Evolutionary conservation across 2,329 filamentous ascomycete species (phyloP).

Genomic region (Pestalotiopsis sp.): DNA sequence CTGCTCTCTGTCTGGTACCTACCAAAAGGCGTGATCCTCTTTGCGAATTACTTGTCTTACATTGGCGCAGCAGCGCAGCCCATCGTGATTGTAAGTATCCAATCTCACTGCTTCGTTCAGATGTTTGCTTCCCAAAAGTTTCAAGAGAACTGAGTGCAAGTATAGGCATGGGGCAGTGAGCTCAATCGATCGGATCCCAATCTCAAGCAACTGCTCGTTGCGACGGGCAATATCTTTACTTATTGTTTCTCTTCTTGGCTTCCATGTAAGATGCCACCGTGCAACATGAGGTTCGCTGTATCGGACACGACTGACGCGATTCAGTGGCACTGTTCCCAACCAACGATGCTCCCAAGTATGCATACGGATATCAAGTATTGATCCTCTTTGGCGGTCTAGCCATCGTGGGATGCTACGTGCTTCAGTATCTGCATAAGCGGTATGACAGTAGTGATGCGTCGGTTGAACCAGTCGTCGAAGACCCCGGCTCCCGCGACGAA

Average conservation of each 20-base stretch:
- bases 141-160: neutral
- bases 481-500: neutral
- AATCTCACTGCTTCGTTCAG: too few relatives aligned
- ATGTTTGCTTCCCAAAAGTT: too few relatives aligned
- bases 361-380: neutral
- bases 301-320: neutral
- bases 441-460: neutral
- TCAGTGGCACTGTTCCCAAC: neutral
- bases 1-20: conserved; percentile 2
- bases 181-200: neutral
- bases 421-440: neutral
- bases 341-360: conserved; percentile 1
- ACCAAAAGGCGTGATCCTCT: conserved; percentile 6
- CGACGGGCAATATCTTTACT: neutral
- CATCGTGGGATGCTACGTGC: neutral
- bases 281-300: neutral
- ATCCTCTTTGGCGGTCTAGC: conserved; percentile 1
- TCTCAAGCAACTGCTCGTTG: neutral
- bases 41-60: conserved; percentile 7
- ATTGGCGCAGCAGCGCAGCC: neutral
- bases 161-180: neutral
- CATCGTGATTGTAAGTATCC: neutral
- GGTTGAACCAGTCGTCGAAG: neutral
- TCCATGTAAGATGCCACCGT: neutral
- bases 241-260: neutral